Base-by-base conservation (phyloP, 768 basidiomycete genomes). In the Phlegmacium glaucopus region DNA sequence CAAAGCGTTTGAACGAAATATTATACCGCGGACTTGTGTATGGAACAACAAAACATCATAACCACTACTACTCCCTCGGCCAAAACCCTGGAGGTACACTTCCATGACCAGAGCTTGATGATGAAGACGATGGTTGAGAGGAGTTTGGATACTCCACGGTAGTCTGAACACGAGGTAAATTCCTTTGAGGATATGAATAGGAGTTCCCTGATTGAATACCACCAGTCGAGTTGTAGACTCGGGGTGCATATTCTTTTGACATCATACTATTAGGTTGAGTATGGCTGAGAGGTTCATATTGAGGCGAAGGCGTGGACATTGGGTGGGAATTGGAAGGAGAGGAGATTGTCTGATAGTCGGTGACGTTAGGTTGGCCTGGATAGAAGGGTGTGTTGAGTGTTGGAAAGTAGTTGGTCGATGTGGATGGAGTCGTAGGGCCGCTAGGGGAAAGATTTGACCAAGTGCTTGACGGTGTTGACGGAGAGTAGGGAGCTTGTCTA, bases 361-460 rank as follows among this genome's bases (percentile, higher is more conserved):
- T 57, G 17, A 64, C 58, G 43, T 69, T 64, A 6, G 66, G 30
- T 47, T 65, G 60, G 36, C 54, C 52, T 16, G 82, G 82, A 60
- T 72, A 79, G 64, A 80, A 83, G 9, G 82, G 76, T 8, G 80
- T 72, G 51, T 63, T 80, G 32, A 82, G 71, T 12, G 82, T 83
- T 35, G 78, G 75, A 59, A 83, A 76, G 56, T 59, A 74, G 38
- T 62, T 57, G 30, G 54, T 27, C 4, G 62, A 56, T 16, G 52
- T 48, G 10, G 56, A 51, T 12, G 55, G 30, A 47, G 43, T 53
- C 36, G 55, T 27, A 38, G 50, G 45, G 6, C 48, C 27, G 45
- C 28, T 43, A 26, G 48, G 38, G 30, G 42, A 48, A 13, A 61
- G 38, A 49, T 40, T 34, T 9, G 56, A 36, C 54, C 62, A 61